Base-by-base conservation (phyloP, 1,284 basidiomycete genomes). In the Rhodotorula sp. region DNA sequence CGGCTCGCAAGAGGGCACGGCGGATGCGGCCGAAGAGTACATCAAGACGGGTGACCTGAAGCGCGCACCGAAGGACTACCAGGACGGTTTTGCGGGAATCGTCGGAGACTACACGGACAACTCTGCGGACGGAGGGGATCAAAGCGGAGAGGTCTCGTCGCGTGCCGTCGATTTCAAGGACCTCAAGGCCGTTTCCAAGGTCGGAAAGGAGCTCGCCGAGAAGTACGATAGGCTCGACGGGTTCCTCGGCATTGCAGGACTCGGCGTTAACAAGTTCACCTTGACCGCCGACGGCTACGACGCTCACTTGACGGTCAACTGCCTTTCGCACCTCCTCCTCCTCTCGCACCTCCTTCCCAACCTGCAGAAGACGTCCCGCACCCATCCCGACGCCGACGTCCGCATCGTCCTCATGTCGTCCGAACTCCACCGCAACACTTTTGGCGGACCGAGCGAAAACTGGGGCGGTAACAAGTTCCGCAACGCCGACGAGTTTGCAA, bases 221-320 rank as follows among this genome's bases (percentile, higher is more conserved):
- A 50, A 62, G 46, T 51, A 30, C 34, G 69, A 73, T 16, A 57
- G 71, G 6, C 47, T 76, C 18, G 75, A 76, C 37, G 52, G 59
- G 9, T 51, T 70, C 26, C 55, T 68, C 26, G 44, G 61, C 24
- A 67, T 75, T 24, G 69, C 73, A 4, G 75, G 75, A 9, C 56
- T 75, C 34, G 75, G 75, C 20, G 70, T 75, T 24, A 76, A 76
- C 59, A 56, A 57, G 24, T 72, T 72, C 48, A 62, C 58, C 9
- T 44, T 56, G 28, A 75, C 73, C 11, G 55, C 64, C 24, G 75
- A 74, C n/a, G 75, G 74, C 18, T 75, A 65, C 68, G 75, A 76
- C 66, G 54, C 69, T 0, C 73, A 75, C 61, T 31, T 75, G 7
- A 71, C 64, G 4, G 62, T 65, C 64, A 75, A 75, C 65, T 65